These are phyloP conservation scores for Aspergillus fumigatus DNA, from an alignment of 2,329 filamentous ascomycete genomes.

Conservation along the genomic window DNA sequence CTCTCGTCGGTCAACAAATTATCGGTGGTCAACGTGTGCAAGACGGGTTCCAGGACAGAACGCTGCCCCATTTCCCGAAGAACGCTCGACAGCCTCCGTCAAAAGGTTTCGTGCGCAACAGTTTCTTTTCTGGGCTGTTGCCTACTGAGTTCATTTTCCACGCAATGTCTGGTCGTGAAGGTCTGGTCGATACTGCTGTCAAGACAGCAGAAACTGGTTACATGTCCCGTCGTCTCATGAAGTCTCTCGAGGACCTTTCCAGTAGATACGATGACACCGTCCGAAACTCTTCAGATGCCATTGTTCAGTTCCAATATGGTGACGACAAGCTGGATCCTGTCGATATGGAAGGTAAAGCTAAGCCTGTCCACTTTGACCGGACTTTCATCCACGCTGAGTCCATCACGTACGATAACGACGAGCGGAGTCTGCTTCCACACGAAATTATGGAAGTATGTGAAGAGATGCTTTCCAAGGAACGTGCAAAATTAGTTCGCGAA, in stretches of 20 bases:
- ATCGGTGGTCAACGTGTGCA: slow-evolving; percentile 88
- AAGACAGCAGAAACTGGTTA: slow-evolving; percentile 99
- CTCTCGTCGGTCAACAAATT: slow-evolving; percentile 95
- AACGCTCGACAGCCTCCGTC: slow-evolving; percentile 86
- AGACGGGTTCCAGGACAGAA: slow-evolving; percentile 95
- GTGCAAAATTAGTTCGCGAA: slow-evolving; percentile 58
- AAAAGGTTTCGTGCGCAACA: slow-evolving; percentile 95
- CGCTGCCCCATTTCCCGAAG: slow-evolving; percentile 90
- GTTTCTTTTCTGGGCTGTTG: slow-evolving; percentile 87
- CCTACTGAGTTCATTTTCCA: slow-evolving; percentile 97
- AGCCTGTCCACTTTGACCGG: slow-evolving; percentile 85
- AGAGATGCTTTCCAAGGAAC: slow-evolving; percentile 63
- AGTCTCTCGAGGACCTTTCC: slow-evolving; percentile 90
- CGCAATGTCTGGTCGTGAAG: slow-evolving; percentile 96
- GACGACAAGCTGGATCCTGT: slow-evolving; percentile 93
- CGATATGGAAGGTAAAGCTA: slow-evolving; percentile 93
- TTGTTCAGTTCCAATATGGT: slow-evolving; percentile 97
- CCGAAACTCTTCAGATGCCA: slow-evolving; percentile 77
- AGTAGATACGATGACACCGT: slow-evolving; percentile 94
- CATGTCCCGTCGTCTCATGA: slow-evolving; percentile 98
- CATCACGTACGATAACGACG: slow-evolving; percentile 73
- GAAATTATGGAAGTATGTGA: slow-evolving; percentile 69
- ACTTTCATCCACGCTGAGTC: slow-evolving; percentile 79
- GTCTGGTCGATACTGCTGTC: slow-evolving; percentile 96
- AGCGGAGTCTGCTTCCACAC: slow-evolving; percentile 65